Evolutionary conservation across 2,329 filamentous ascomycete genomes (phyloP), one percentile per base, ranked within the genome.

Genomic region (Pseudocercospora vitis): DNA sequence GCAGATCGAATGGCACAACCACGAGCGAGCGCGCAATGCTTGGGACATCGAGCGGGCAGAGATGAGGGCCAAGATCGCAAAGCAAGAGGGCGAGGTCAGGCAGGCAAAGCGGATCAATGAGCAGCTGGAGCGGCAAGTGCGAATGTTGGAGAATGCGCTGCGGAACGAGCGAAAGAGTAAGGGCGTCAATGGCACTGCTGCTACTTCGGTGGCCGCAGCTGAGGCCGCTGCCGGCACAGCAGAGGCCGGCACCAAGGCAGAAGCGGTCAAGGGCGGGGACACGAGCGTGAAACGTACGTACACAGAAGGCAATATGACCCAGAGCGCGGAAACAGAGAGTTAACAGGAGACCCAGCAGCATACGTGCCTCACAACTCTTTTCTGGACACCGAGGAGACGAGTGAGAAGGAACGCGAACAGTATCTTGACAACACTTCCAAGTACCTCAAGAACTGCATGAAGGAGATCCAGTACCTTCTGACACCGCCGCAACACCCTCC

Each of bases 21-120:
- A 99, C 73, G 94, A 99, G 75, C 88, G 94, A 74, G 94, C 96
- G 70, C 85, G 94, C 66, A 99, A 99, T 75, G 87, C 91, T 31
- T 99, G 94, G 94, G 94, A 99, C 74, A 99, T 99, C 70, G 94
- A 99, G 74, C 87, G 91, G 69, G 94, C 95, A 66, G 94, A 99
- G 76, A 97, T 99, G 94, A 96, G 95, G 78, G 91, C 89, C 63
- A 86, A 95, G 68, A 96, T 99, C 75, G 92, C 92, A 48, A 88
- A 89, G 67, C 83, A 97, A 61, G 94, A 99, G 74, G 94, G 94
- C 50, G 89, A 95, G 63, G 83, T 87, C 26, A 82, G 91, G 60
- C 89, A 92, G 62, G 87, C 89, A 47, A 94, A 95, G 73, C 87
- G 89, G 57, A 84, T 91, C 53, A 91, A 95, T 66, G 91, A 91